Percentiles rank a stretch among this genome's conserved stretches.
phyloP scores from a whole-genome alignment of 768 basidiomycete genomes.

The Fomitopsis pulvina region DNA sequence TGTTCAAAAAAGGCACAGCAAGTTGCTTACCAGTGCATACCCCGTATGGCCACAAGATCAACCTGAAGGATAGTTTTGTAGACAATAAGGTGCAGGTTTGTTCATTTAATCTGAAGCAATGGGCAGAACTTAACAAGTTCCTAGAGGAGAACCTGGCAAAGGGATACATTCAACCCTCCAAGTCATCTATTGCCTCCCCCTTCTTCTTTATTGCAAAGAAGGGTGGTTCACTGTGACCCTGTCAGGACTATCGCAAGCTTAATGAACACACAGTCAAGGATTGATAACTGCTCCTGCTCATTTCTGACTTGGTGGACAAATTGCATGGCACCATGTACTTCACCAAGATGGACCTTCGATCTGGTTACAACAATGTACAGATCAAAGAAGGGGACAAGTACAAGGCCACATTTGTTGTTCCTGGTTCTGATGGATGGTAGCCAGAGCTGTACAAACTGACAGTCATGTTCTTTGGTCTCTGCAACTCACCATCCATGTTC shows the following conservation, averaged over 20 bases:
- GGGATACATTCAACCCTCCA: slow-evolving; percentile 17
- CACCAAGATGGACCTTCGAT: slow-evolving; percentile 24
- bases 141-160: slow-evolving; percentile 17
- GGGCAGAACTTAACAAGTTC: slow-evolving; percentile 13
- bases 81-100: slow-evolving; percentile 14
- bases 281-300: slow-evolving; percentile 28
- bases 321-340: slow-evolving; percentile 18
- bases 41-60: slow-evolving; percentile 29
- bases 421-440: slow-evolving; percentile 25
- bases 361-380: slow-evolving; percentile 27
- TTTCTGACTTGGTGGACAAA: slow-evolving; percentile 20
- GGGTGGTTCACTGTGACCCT: slow-evolving; percentile 18
- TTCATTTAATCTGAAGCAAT: slow-evolving; percentile 9
- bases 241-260: slow-evolving; percentile 22
- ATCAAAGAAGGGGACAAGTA: slow-evolving; percentile 16
- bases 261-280: slow-evolving; percentile 31
- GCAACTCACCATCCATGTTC: slow-evolving; percentile 14
- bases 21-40: slow-evolving; percentile 24
- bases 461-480: slow-evolving; percentile 30
- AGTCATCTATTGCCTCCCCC: slow-evolving; percentile 18
- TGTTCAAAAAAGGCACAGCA: slow-evolving; percentile 15
- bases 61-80: slow-evolving; percentile 20
- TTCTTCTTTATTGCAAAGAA: slow-evolving; percentile 27
- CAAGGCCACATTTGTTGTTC: slow-evolving; percentile 26
- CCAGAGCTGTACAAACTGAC: slow-evolving; percentile 30